Evolutionary conservation across 2,329 filamentous ascomycete species (phyloP).

Genomic region (Apiospora sp.): DNA sequence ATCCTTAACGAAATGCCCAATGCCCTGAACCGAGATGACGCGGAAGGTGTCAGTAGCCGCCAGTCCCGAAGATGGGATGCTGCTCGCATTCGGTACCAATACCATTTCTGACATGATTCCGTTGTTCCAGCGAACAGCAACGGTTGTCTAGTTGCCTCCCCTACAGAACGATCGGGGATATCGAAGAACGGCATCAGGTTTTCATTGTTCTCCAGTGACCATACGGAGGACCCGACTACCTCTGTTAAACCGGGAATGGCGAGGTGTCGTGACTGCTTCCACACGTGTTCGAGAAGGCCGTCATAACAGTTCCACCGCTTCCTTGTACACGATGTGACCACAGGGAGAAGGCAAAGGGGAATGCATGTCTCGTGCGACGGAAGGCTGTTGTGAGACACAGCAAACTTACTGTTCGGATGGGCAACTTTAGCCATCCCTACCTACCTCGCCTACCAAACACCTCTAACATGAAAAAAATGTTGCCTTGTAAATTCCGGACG

Average conservation of each 20-base stretch:
- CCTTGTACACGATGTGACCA: background rate
- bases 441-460: background rate
- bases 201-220: background rate
- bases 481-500: background rate
- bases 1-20: background rate
- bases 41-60: background rate
- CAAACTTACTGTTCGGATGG: background rate
- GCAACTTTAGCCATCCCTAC: background rate
- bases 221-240: background rate
- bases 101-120: background rate
- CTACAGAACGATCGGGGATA: background rate
- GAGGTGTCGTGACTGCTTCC: background rate
- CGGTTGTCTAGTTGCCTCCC: too few species aligned
- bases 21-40: background rate
- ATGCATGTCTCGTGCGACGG: background rate
- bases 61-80: background rate
- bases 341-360: background rate
- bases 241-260: background rate
- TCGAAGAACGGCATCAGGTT: background rate
- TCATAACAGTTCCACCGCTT: background rate
- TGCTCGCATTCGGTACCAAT: background rate
- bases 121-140: background rate
- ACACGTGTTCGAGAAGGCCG: slow-evolving; percentile 8
- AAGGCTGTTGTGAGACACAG: slow-evolving; percentile 10
- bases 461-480: background rate